Conservation (phyloP, 805 yeast species). For the Saccharomycopsis babjevae region DNA sequence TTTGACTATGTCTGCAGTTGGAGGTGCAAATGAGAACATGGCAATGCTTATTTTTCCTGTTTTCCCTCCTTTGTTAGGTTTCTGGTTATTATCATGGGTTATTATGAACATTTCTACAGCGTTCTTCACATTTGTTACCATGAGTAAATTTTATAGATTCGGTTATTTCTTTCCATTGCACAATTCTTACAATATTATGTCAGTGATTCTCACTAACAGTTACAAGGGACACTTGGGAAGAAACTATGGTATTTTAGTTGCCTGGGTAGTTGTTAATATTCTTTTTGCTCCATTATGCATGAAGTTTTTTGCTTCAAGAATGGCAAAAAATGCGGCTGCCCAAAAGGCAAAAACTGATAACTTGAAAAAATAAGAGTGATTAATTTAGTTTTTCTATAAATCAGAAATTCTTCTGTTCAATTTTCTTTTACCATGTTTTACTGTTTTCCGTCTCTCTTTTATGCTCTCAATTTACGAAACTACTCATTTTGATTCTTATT, state of each 20-base stretch:
- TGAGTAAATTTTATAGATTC: constrained; percentile 30
- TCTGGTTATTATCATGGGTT: constrained; percentile 61
- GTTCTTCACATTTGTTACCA: constrained; percentile 40
- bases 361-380: no score
- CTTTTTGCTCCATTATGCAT: constrained; percentile 35
- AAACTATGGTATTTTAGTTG: constrained; percentile 47
- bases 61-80: constrained; percentile 55
- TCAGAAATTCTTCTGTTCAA: no score
- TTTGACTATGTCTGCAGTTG: constrained; percentile 58
- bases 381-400: no score
- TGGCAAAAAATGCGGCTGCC: constrained; percentile 24
- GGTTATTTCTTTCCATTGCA: constrained; percentile 65
- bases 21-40: constrained; percentile 53
- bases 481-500: no score
- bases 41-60: constrained; percentile 38
- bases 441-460: no score
- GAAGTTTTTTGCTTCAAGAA: constrained; percentile 30
- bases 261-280: constrained; percentile 49
- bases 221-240: constrained; percentile 50
- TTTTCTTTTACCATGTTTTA: no score
- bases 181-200: constrained; percentile 51
- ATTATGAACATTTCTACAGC: constrained; percentile 51
- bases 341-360: not conserved
- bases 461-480: no score
- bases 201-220: constrained; percentile 47